Evolutionary conservation across 164 flowering plant genomes (phyloP).

Genomic region (Chimonanthus salicifolius): DNA sequence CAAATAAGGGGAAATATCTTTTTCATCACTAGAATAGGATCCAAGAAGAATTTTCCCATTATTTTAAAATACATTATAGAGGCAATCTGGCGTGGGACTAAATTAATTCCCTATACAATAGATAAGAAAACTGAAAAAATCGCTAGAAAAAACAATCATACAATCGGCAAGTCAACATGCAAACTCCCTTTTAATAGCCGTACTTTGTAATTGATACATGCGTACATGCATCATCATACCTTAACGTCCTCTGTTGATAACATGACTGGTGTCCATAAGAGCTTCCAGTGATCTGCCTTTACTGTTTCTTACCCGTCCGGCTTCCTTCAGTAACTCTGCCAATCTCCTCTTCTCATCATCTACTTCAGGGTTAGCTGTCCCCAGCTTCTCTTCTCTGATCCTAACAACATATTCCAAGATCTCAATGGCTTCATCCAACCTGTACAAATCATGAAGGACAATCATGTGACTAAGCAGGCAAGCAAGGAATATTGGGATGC

Average conservation of each 20-base stretch:
- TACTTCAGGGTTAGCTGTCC: slow-evolving; percentile 38
- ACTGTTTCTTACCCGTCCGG: slow-evolving; percentile 64
- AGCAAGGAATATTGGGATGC: too few relatives aligned
- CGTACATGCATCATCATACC: slow-evolving; percentile 12
- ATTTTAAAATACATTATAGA: background rate
- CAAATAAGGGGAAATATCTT: too few relatives aligned
- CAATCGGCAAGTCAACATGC: background rate
- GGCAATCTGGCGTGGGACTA: background rate
- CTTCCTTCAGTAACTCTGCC: slow-evolving; percentile 65
- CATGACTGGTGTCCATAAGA: slow-evolving; percentile 49
- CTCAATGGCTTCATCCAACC: slow-evolving; percentile 81
- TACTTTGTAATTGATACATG: background rate
- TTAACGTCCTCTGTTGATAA: slow-evolving; percentile 23
- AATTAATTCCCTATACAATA: background rate
- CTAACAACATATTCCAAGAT: slow-evolving; percentile 64
- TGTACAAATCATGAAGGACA: slow-evolving; percentile 14
- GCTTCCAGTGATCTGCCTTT: slow-evolving; percentile 63
- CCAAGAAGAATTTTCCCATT: background rate
- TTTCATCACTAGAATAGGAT: background rate
- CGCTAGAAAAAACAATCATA: background rate
- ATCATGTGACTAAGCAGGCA: too few relatives aligned
- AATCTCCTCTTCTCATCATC: slow-evolving; percentile 77
- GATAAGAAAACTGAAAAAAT: background rate
- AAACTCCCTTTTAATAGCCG: too few relatives aligned
- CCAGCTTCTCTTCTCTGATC: slow-evolving; percentile 63